Base-by-base conservation (phyloP, 2,329 filamentous ascomycete species). In the Pyrenophora graminea region DNA sequence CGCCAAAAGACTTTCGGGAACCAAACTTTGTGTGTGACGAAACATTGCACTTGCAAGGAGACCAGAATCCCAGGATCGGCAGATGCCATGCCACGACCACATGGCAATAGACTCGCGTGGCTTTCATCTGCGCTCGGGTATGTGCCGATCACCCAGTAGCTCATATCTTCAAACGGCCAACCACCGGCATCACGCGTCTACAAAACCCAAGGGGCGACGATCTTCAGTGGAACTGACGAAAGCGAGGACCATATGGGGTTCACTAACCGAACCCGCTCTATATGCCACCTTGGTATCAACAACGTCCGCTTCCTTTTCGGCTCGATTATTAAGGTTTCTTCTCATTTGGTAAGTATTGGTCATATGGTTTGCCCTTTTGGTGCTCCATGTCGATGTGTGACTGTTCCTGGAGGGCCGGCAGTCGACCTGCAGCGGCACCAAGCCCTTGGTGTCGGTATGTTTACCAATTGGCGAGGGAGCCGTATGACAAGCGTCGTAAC, bases 151-250 rank as follows among this genome's bases (percentile, higher is more conserved):
- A 27, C 34, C 39, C 17, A n/a, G 39, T 30, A 43, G 36, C 8
- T 9, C 32, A 39, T 51, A 42, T 8, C 27, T 30, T 12, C 36
- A 52, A 36, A 40, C 49, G 45, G 49, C 39, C 39, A 43, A 23
- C 25, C 36, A 40, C 36, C 45, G 45, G 49, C 49, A 44, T 25
- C 21, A 30, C 34, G 30, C 48, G 33, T 48, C 34, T 25, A 23
- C 39, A 38, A 25, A 6, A 41, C 12, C 38, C 39, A 51, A 23
- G 18, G 31, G 15, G 30, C 21, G 39, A 47, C 34, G 39, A 48
- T 52, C 45, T 37, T 8, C 45, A 48, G 21, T 18, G 17, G 21
- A 34, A 19, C 27, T 33, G 18, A 39, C 39, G 15, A 18, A 34
- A 48, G 18, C 17, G 44, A 47, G 4, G 17, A 30, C n/a, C 3